Evolutionary conservation across 495 filamentous ascomycete genomes (phyloP).

Genomic region (Penicillium cataractarum): DNA sequence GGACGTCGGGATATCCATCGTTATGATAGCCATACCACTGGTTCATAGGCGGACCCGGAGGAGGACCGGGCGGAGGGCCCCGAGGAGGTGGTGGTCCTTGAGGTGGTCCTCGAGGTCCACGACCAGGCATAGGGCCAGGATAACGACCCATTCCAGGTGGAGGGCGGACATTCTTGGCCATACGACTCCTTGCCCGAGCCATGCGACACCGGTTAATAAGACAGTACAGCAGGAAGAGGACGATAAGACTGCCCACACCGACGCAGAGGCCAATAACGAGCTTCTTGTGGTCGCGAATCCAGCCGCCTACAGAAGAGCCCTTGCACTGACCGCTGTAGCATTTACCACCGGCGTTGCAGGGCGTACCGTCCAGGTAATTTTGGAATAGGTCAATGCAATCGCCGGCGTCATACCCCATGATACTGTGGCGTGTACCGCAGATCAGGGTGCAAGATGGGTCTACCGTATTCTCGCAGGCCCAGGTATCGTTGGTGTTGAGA

Average conservation of each 20-base stretch:
- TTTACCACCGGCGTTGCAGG: conserved; percentile 77
- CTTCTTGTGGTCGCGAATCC: conserved; percentile 71
- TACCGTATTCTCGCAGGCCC: conserved; percentile 69
- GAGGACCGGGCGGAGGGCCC: conserved; percentile 8
- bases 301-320: conserved; percentile 64
- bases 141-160: conserved; percentile 32
- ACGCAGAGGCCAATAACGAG: conserved; percentile 75
- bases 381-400: conserved; percentile 74
- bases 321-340: conserved; percentile 76
- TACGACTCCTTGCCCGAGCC: conserved; percentile 30
- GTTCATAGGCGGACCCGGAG: conserved; percentile 27
- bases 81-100: conserved; percentile 20
- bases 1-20: conserved; percentile 12
- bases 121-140: conserved; percentile 10
- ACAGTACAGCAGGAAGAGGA: conserved; percentile 65
- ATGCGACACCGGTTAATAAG: conserved; percentile 56
- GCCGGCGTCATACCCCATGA: conserved; percentile 36
- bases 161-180: conserved; percentile 25
- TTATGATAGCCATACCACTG: conserved; percentile 32
- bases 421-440: conserved; percentile 74
- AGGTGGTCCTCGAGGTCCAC: conserved; percentile 6
- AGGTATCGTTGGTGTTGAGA: conserved; percentile 74
- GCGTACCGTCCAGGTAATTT: conserved; percentile 93
- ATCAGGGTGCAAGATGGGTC: conserved; percentile 67
- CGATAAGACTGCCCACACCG: conserved; percentile 67